phyloP scores from a whole-genome alignment of 805 yeast genomes.

The Saccharomycopsis sp. region DNA sequence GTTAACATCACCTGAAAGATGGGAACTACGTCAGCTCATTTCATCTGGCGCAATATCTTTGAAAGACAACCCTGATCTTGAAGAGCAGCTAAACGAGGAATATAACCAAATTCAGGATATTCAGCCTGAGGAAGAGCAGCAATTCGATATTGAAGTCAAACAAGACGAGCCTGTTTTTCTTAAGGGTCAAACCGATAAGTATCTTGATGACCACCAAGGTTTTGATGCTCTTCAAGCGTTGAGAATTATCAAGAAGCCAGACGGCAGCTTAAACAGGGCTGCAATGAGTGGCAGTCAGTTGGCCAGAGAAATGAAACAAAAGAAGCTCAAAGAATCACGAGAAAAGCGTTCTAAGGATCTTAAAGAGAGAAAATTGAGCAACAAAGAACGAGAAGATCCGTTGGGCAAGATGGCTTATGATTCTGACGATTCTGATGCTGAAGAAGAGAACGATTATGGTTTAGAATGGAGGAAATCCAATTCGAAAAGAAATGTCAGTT shows the following conservation, averaged over 20 bases:
- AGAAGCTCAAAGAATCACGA: slow-evolving; percentile 42
- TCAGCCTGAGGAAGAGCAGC: slow-evolving; percentile 38
- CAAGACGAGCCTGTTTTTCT: slow-evolving; percentile 68
- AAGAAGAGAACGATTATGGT: slow-evolving; percentile 8
- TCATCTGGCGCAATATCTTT: slow-evolving; percentile 70
- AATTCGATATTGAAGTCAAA: slow-evolving; percentile 64
- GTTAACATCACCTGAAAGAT: slow-evolving; percentile 77
- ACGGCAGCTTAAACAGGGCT: slow-evolving; percentile 69
- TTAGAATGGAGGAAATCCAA: slow-evolving; percentile 12
- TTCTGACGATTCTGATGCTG: slow-evolving; percentile 19
- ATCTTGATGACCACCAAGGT: not conserved
- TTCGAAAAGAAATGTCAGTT: slow-evolving; percentile 21
- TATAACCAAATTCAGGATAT: slow-evolving; percentile 25
- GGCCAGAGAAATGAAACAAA: slow-evolving; percentile 59
- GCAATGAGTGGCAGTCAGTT: slow-evolving; percentile 70
- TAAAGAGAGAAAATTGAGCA: slow-evolving; percentile 28
- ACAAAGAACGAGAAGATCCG: slow-evolving; percentile 23
- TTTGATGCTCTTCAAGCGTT: slow-evolving; percentile 39
- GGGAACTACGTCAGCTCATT: slow-evolving; percentile 83
- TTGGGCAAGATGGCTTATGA: slow-evolving; percentile 6
- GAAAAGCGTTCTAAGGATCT: slow-evolving; percentile 33
- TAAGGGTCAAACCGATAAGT: slow-evolving; percentile 38
- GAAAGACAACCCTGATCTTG: slow-evolving; percentile 61
- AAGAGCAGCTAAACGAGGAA: slow-evolving; percentile 32
- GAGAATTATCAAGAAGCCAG: slow-evolving; percentile 61